A percentile compares a stretch with the other conserved stretches of the same genome.
Evolutionary conservation across 1,284 basidiomycete genomes (phyloP).

Genomic region (Apiotrichum porosum): DNA sequence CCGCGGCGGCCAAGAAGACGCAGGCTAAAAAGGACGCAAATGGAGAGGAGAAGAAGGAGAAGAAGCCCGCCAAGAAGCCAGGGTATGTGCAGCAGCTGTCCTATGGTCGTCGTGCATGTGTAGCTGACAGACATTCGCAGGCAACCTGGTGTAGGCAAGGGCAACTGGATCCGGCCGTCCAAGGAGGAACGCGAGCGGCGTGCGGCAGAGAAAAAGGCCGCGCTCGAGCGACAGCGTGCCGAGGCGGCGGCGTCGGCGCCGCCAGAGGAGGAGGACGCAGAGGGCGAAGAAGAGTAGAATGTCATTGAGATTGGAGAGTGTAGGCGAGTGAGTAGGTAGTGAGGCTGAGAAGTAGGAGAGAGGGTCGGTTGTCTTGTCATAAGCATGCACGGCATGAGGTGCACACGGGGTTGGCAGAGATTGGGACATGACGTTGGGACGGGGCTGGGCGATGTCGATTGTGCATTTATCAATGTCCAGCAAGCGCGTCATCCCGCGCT

Average conservation of each 20-base stretch:
- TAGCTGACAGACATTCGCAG: slow-evolving; percentile 8
- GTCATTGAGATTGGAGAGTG: not conserved
- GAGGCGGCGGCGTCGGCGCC: not conserved
- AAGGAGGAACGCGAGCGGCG: slow-evolving; percentile 37
- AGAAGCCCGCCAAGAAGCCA: slow-evolving; percentile 29
- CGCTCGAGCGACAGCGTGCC: slow-evolving; percentile 14
- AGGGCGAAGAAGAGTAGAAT: slow-evolving; percentile 27
- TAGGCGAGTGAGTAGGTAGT: no score
- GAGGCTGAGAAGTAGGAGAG: not conserved
- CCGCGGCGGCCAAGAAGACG: slow-evolving; percentile 9
- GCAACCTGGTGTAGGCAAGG: slow-evolving; percentile 43
- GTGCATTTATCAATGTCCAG: no score
- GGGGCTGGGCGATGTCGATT: no score
- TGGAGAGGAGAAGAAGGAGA: slow-evolving; percentile 25
- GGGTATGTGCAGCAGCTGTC: slow-evolving; percentile 22
- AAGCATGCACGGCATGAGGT: no score
- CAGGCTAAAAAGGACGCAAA: slow-evolving; percentile 7
- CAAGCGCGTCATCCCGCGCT: no score
- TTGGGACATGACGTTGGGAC: not conserved
- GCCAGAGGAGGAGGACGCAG: slow-evolving; percentile 25
- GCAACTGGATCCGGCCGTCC: slow-evolving; percentile 46
- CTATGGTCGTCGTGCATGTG: not conserved
- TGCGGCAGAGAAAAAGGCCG: slow-evolving; percentile 33
- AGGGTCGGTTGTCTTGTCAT: not conserved
- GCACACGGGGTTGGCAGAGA: not conserved